phyloP scores from a whole-genome alignment of 192 early-diverging fungal genomes.

The Rhizophagus prolifer region DNA sequence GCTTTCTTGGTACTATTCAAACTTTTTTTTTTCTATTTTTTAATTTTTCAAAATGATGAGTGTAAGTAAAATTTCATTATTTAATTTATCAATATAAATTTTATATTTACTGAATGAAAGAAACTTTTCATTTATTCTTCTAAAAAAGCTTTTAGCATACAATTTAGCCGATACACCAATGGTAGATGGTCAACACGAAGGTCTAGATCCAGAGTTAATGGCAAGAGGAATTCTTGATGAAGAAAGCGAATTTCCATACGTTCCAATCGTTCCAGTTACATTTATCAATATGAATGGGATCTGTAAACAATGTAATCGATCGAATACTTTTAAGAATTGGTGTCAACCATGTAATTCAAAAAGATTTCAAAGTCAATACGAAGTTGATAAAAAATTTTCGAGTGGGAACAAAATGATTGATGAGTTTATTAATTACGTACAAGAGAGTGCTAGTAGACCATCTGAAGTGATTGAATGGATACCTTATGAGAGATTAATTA shows the following conservation, averaged over 20 bases:
- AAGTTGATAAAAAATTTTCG: neutral
- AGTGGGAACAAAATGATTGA: conserved; percentile 6
- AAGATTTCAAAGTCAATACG: neutral
- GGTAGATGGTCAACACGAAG: no score
- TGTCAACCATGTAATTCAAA: neutral
- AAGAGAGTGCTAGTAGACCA: neutral
- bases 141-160: no score
- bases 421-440: neutral
- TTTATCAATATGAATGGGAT: neutral
- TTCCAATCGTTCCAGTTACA: neutral
- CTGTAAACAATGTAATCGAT: neutral
- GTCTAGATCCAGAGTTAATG: neutral
- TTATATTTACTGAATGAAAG: no score
- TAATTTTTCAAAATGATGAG: no score
- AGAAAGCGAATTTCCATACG: neutral
- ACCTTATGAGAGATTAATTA: neutral
- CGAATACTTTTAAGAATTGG: neutral
- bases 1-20: no score
- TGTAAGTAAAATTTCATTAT: no score
- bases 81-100: no score
- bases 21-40: no score
- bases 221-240: neutral
- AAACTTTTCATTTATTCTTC: no score
- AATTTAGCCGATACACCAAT: no score
- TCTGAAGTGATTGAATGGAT: neutral